phyloP scores from a whole-genome alignment of 441 rosid species.

The Pelargonium australe region DNA sequence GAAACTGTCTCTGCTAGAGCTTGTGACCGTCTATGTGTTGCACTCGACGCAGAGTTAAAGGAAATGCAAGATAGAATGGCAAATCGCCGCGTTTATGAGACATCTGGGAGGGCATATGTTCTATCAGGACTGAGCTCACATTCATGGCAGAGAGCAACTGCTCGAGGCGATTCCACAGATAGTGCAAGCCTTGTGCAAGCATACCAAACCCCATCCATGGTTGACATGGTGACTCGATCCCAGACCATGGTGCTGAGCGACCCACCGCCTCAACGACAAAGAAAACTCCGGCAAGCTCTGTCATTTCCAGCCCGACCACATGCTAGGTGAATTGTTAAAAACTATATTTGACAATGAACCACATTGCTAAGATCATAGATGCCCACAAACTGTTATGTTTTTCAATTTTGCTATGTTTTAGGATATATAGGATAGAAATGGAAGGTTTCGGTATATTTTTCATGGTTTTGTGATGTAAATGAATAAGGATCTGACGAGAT shows the following conservation, averaged over 20 bases:
- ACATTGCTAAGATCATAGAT: no score
- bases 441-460: no score
- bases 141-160: slow-evolving; percentile 23
- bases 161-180: slow-evolving; percentile 17
- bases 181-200: slow-evolving; percentile 16
- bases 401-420: no score
- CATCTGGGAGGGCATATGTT: slow-evolving; percentile 17
- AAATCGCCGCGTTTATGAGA: slow-evolving; percentile 15
- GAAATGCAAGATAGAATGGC: slow-evolving; percentile 17
- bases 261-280: slow-evolving; percentile 5
- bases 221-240: slow-evolving; percentile 20
- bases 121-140: slow-evolving; percentile 20
- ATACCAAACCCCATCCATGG: slow-evolving; percentile 20
- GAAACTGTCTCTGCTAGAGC: slow-evolving; percentile 3
- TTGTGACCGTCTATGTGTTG: background rate
- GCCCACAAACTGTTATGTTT: no score
- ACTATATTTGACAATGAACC: background rate
- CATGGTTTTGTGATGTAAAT: no score
- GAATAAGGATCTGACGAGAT: no score
- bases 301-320: slow-evolving; percentile 4
- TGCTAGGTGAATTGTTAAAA: background rate
- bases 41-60: background rate
- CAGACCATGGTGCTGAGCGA: slow-evolving; percentile 16
- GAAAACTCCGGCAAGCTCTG: slow-evolving; percentile 8
- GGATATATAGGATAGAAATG: no score